Evolutionary conservation across 441 rosid species (phyloP).

Genomic region (Isatis lusitanica): DNA sequence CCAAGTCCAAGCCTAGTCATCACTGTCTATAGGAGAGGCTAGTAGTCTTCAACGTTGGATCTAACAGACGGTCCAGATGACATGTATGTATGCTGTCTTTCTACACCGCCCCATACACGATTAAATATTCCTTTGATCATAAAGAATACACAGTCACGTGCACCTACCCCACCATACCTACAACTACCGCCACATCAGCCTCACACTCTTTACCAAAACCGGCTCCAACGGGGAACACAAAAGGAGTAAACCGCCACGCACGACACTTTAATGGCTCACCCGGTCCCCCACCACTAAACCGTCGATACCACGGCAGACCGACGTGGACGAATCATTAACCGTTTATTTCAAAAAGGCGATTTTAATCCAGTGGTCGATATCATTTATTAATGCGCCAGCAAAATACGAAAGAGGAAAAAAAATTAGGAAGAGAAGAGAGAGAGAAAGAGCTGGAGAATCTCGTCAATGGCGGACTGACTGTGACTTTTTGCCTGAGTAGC

Average conservation of each 20-base stretch:
- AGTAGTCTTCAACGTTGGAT: too few species aligned
- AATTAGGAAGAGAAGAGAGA: not conserved
- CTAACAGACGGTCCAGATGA: too few species aligned
- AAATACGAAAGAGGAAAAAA: not conserved
- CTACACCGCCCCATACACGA: too few species aligned
- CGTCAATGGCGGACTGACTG: conserved; percentile 35
- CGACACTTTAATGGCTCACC: conserved; percentile 23
- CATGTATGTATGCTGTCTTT: too few species aligned
- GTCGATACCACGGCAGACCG: conserved; percentile 28
- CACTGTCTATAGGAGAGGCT: too few species aligned
- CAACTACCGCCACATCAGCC: conserved; percentile 20
- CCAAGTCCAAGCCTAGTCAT: too few species aligned
- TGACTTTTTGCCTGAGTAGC: not conserved
- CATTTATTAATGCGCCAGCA: conserved; percentile 12
- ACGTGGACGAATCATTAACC: conserved; percentile 15
- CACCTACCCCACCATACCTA: not conserved
- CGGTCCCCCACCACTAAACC: conserved; percentile 33
- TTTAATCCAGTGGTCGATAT: conserved; percentile 17
- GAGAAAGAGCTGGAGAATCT: conserved; percentile 18
- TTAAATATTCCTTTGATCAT: too few species aligned
- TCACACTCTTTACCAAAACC: conserved; percentile 10
- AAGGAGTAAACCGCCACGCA: conserved; percentile 16
- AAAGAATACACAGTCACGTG: too few species aligned
- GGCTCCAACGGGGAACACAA: conserved; percentile 11
- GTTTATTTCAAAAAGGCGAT: conserved; percentile 24